phyloP scores from a whole-genome alignment of 2,329 filamentous ascomycete genomes.

The Aspergillus calidoustus region DNA sequence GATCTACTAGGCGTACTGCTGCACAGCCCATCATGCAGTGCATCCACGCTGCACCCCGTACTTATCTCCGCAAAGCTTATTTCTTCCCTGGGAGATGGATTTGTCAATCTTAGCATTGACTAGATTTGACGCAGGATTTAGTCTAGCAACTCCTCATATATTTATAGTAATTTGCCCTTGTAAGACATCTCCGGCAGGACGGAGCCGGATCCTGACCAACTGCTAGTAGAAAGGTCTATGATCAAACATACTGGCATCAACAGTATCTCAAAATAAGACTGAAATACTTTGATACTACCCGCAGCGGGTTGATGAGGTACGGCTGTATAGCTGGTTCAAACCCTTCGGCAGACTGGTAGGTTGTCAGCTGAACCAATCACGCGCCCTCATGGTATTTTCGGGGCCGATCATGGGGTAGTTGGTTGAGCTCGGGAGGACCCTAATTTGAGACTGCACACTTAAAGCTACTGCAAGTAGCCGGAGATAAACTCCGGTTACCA shows the following conservation, averaged over 20 bases:
- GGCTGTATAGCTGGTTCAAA: too few relatives aligned
- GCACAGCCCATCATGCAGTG: not conserved
- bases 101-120: not conserved
- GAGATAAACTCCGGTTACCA: too few relatives aligned
- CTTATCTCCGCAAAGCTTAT: not conserved
- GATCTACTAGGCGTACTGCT: not conserved
- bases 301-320: not conserved
- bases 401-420: not conserved
- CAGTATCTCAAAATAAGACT: too few relatives aligned
- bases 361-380: not conserved
- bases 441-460: not conserved
- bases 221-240: too few relatives aligned
- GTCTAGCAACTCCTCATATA: not conserved
- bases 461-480: too few relatives aligned
- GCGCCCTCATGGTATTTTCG: not conserved
- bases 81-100: not conserved
- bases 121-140: not conserved
- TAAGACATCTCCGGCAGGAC: too few relatives aligned
- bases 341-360: not conserved
- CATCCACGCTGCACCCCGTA: not conserved
- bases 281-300: not conserved
- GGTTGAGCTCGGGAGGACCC: not conserved
- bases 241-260: too few relatives aligned
- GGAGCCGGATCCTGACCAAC: too few relatives aligned
- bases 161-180: too few relatives aligned